A percentile compares a stretch with the other conserved stretches of the same genome.
Evolutionary conservation across 148 eudicot species (phyloP).

Genomic region (Dysphania ambrosioides): DNA sequence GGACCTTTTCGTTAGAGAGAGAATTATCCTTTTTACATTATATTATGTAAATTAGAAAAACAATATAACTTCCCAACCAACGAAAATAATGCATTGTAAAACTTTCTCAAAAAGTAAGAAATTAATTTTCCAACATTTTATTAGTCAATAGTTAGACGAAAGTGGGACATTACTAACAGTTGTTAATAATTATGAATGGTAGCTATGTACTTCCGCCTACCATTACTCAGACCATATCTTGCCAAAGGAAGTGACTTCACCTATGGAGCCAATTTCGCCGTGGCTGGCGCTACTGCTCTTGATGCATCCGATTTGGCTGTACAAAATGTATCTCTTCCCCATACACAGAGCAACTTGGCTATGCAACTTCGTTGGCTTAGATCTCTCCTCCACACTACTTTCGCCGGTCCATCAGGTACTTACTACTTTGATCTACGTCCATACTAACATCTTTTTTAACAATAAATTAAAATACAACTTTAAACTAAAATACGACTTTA

Average conservation of each 20-base stretch:
- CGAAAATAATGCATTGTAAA: neutral
- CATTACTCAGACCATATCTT: slow-evolving; percentile 36
- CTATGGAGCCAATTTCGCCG: slow-evolving; percentile 44
- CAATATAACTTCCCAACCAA: neutral
- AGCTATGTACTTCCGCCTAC: slow-evolving; percentile 36
- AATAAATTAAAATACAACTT: no score
- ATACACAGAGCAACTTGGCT: slow-evolving; percentile 18
- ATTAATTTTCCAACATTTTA: neutral
- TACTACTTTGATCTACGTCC: no score
- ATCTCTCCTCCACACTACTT: slow-evolving; percentile 24
- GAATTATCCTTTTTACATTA: no score
- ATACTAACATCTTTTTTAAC: no score
- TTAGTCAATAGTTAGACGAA: slow-evolving; percentile 4
- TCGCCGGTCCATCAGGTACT: slow-evolving; percentile 19
- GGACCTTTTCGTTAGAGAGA: no score
- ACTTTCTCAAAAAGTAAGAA: neutral
- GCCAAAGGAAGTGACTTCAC: slow-evolving; percentile 33
- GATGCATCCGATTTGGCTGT: slow-evolving; percentile 19
- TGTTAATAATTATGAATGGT: neutral
- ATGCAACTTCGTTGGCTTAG: slow-evolving; percentile 38
- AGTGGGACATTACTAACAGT: slow-evolving; percentile 2
- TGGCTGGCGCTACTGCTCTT: slow-evolving; percentile 41
- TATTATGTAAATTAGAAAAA: no score
- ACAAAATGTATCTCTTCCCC: neutral
- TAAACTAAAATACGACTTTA: no score